A percentile compares a stretch with the other conserved stretches of the same genome.
Evolutionary conservation across 2,329 filamentous ascomycete species (phyloP).

Genomic region (Xylariaceae sp.): DNA sequence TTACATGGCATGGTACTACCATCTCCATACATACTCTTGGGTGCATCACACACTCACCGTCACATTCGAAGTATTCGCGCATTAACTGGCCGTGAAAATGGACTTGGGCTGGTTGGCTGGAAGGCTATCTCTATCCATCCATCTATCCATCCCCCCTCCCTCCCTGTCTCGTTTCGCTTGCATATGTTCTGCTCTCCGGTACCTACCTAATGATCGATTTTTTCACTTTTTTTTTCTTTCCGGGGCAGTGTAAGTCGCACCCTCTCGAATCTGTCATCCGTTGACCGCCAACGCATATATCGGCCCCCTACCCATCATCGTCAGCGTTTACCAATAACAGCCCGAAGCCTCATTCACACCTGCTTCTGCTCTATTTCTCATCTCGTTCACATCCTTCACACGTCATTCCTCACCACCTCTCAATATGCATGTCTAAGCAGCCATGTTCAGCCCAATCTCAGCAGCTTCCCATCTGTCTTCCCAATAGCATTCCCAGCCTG

Average conservation of each 20-base stretch:
- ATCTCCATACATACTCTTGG: conserved; percentile 7
- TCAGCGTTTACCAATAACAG: conserved; percentile 27
- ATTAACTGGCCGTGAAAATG: no score
- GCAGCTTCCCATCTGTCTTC: conserved; percentile 30
- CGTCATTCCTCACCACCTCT: conserved; percentile 3
- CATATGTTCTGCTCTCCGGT: no score
- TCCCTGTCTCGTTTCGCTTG: no score
- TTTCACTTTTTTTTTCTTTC: background rate
- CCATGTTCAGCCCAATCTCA: conserved; percentile 34
- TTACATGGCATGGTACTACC: conserved; percentile 8
- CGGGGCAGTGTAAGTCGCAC: conserved; percentile 18
- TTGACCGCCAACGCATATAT: conserved; percentile 29
- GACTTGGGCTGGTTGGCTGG: background rate
- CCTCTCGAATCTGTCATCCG: conserved; percentile 13
- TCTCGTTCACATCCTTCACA: conserved; percentile 10
- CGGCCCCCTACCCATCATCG: conserved; percentile 27
- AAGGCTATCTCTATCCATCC: no score
- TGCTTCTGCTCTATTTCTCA: conserved; percentile 16
- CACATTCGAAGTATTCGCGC: no score
- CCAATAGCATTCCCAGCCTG: conserved; percentile 33
- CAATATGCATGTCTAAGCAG: conserved; percentile 25
- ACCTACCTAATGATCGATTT: background rate
- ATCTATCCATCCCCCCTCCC: no score
- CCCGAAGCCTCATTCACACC: conserved; percentile 37
- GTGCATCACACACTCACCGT: conserved; percentile 15